Evolutionary conservation across 768 basidiomycete genomes (phyloP).

Genomic region (Asterophora lycoperdoides): DNA sequence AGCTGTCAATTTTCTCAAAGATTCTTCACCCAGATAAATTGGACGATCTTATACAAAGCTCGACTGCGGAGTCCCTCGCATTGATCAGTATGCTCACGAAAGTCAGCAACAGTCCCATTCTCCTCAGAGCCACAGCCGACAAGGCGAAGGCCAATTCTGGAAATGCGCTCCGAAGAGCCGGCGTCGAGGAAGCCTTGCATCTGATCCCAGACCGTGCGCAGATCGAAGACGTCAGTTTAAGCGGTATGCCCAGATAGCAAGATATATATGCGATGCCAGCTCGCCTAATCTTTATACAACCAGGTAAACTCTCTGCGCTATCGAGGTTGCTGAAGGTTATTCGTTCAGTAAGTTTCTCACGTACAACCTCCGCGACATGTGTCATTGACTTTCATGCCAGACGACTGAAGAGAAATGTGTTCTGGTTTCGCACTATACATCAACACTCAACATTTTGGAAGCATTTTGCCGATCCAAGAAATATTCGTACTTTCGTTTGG

Average conservation of each 20-base stretch:
- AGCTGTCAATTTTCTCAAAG: conserved; percentile 71
- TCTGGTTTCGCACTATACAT: conserved; percentile 94
- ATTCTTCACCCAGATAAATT: conserved; percentile 72
- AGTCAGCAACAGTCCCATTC: conserved; percentile 88
- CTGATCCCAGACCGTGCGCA: conserved; percentile 56
- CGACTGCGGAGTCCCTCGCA: conserved; percentile 73
- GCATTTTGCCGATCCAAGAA: conserved; percentile 70
- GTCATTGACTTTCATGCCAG: conserved; percentile 29
- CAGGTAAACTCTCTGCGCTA: conserved; percentile 74
- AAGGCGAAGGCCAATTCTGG: conserved; percentile 45
- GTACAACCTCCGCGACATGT: not conserved
- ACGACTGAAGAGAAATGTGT: conserved; percentile 91
- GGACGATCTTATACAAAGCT: conserved; percentile 62
- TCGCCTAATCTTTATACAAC: conserved; percentile 2
- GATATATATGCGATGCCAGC: not conserved
- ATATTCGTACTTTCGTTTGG: conserved; percentile 81
- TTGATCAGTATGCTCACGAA: conserved; percentile 81
- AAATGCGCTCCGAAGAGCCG: conserved; percentile 38
- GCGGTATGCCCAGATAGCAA: conserved; percentile 49
- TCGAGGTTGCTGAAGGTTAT: conserved; percentile 59
- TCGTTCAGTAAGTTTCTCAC: conserved; percentile 40
- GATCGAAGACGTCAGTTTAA: conserved; percentile 71
- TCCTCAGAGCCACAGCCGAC: conserved; percentile 77
- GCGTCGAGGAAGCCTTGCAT: conserved; percentile 55
- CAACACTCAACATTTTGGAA: conserved; percentile 90